Evolutionary conservation across 129 eudicot genomes (phyloP).

Genomic region (sunflower (Helianthus annuus)): HanXRQr2.0-SUNRISE NC_035440.2:5087983-5088482

Average conservation of each 20-base stretch:
- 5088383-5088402: too few species aligned
- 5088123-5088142: neutral
- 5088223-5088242: neutral
- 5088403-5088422: too few species aligned
- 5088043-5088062: neutral
- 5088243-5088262: neutral
- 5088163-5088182: neutral
- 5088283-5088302: neutral
- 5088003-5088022: too few species aligned
- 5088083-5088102: constrained; percentile 74
- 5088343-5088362: too few species aligned
- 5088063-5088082: constrained; percentile 55
- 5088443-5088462: too few species aligned
- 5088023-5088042: neutral
- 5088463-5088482: too few species aligned
- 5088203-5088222: constrained; percentile 2
- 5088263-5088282: neutral
- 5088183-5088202: constrained; percentile 5
- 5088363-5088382: too few species aligned
- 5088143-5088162: neutral
- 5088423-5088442: too few species aligned
- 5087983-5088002: too few species aligned
- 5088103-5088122: constrained; percentile 40
- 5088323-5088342: too few species aligned
- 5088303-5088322: neutral